Evolutionary conservation across 495 filamentous ascomycete genomes (phyloP).

Genomic region (Echria macrotheca): DNA sequence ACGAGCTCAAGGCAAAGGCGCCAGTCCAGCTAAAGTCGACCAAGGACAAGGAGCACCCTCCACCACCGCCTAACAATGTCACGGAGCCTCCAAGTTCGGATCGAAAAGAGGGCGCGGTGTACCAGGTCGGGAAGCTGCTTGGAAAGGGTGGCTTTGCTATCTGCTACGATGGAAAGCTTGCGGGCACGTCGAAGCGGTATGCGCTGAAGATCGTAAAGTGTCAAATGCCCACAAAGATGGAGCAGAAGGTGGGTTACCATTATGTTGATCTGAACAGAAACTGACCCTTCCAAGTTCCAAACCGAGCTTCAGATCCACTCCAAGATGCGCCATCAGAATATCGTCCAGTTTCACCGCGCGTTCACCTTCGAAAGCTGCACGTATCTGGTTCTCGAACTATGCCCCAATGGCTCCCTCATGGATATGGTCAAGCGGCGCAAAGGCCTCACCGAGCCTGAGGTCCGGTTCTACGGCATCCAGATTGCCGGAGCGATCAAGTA

Average conservation of each 20-base stretch:
- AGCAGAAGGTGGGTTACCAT: slow-evolving; percentile 68
- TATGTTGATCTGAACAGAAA: slow-evolving; percentile 32
- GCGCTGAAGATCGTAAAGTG: slow-evolving; percentile 90
- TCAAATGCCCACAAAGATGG: slow-evolving; percentile 73
- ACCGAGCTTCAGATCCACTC: slow-evolving; percentile 97
- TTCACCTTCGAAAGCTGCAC: slow-evolving; percentile 86
- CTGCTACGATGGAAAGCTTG: slow-evolving; percentile 70
- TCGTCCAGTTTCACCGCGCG: slow-evolving; percentile 90
- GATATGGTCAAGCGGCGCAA: slow-evolving; percentile 91
- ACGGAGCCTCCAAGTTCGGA: slow-evolving; percentile 59
- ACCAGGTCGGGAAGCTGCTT: slow-evolving; percentile 74
- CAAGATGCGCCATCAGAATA: slow-evolving; percentile 89
- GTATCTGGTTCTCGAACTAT: slow-evolving; percentile 91
- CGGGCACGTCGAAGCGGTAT: slow-evolving; percentile 58
- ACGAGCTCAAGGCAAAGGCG: slow-evolving; percentile 51
- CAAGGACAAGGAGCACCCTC: slow-evolving; percentile 67
- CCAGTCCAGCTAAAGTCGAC: slow-evolving; percentile 47
- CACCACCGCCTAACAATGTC: slow-evolving; percentile 71
- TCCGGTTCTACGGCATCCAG: slow-evolving; percentile 86
- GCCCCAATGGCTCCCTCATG: slow-evolving; percentile 95
- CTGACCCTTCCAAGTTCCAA: slow-evolving; percentile 73
- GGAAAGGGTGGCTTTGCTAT: slow-evolving; percentile 96
- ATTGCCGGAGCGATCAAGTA: slow-evolving; percentile 96
- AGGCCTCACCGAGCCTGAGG: slow-evolving; percentile 82
- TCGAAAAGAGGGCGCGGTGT: slow-evolving; percentile 65